phyloP scores from a whole-genome alignment of 805 yeast genomes.

The Yarrowia bubula region DNA sequence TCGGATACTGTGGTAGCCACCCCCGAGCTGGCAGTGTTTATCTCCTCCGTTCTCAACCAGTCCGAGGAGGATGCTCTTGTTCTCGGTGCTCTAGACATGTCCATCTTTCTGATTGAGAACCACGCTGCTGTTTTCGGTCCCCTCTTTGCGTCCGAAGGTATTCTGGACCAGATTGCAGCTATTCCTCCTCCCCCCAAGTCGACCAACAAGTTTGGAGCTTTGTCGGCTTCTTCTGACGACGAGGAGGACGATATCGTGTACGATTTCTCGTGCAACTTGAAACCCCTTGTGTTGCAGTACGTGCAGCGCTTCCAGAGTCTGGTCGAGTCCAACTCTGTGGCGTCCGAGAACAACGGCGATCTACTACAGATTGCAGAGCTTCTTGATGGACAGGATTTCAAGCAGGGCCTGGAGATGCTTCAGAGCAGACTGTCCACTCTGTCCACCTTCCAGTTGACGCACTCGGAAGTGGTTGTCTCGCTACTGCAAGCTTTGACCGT shows the following conservation, averaged over 20 bases:
- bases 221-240: slow-evolving; percentile 23
- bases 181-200: slow-evolving; percentile 25
- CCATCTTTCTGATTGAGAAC: slow-evolving; percentile 46
- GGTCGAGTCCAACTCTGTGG: not conserved
- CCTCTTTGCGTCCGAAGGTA: slow-evolving; percentile 68
- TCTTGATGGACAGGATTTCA: slow-evolving; percentile 27
- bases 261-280: slow-evolving; percentile 31
- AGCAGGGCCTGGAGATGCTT: slow-evolving; percentile 21
- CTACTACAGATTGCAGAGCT: slow-evolving; percentile 24
- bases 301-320: slow-evolving; percentile 31
- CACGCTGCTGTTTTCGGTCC: slow-evolving; percentile 47
- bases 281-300: slow-evolving; percentile 31
- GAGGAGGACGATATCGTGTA: slow-evolving; percentile 35
- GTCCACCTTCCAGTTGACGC: slow-evolving; percentile 73
- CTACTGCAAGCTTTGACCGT: slow-evolving; percentile 39
- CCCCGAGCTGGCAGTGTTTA: slow-evolving; percentile 36
- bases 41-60: slow-evolving; percentile 38
- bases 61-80: slow-evolving; percentile 42
- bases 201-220: slow-evolving; percentile 32
- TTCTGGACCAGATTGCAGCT: slow-evolving; percentile 51
- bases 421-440: slow-evolving; percentile 35
- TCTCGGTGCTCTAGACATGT: slow-evolving; percentile 52
- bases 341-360: not conserved
- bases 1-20: slow-evolving; percentile 30
- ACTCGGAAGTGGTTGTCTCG: slow-evolving; percentile 59